phyloP scores from a whole-genome alignment of 2,329 filamentous ascomycete genomes.

The Neonectria punicea region DNA sequence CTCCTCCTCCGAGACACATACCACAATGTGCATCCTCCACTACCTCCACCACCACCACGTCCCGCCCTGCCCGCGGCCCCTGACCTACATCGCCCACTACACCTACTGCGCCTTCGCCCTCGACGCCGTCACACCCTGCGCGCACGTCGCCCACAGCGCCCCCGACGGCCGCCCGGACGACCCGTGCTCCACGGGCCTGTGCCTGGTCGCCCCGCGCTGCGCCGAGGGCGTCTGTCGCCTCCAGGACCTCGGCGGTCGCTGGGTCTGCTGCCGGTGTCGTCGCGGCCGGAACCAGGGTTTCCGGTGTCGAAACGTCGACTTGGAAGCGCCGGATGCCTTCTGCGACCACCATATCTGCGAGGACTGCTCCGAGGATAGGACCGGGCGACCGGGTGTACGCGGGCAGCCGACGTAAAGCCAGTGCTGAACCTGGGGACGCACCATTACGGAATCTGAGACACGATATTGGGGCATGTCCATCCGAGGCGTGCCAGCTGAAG shows the following conservation, averaged over 20 bases:
- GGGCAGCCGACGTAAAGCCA: not conserved
- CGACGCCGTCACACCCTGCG: slow-evolving; percentile 37
- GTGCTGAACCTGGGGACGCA: not conserved
- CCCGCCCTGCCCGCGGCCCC: slow-evolving; percentile 53
- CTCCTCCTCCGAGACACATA: not conserved
- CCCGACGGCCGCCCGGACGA: slow-evolving; percentile 49
- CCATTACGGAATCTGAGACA: slow-evolving; percentile 1
- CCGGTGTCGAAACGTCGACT: slow-evolving; percentile 58
- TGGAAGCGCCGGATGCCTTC: slow-evolving; percentile 58
- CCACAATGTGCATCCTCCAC: slow-evolving; percentile 60
- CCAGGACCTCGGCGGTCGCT: slow-evolving; percentile 58
- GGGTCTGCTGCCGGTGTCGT: slow-evolving; percentile 62
- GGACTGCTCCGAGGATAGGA: slow-evolving; percentile 48
- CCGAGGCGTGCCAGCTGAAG: not conserved
- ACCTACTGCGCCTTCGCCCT: slow-evolving; percentile 52
- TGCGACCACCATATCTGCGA: slow-evolving; percentile 64
- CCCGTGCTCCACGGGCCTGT: slow-evolving; percentile 58
- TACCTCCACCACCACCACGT: slow-evolving; percentile 64
- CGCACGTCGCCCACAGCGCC: slow-evolving; percentile 29
- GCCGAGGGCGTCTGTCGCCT: slow-evolving; percentile 60
- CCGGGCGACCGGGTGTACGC: not conserved
- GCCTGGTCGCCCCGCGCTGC: slow-evolving; percentile 58
- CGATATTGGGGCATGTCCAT: slow-evolving; percentile 17
- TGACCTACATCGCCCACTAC: slow-evolving; percentile 56
- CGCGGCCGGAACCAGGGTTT: slow-evolving; percentile 57